Percentiles rank a stretch among this genome's conserved stretches.
phyloP scores from a whole-genome alignment of 352 stramenopile genomes.

The Pythium guiyangense region DNA sequence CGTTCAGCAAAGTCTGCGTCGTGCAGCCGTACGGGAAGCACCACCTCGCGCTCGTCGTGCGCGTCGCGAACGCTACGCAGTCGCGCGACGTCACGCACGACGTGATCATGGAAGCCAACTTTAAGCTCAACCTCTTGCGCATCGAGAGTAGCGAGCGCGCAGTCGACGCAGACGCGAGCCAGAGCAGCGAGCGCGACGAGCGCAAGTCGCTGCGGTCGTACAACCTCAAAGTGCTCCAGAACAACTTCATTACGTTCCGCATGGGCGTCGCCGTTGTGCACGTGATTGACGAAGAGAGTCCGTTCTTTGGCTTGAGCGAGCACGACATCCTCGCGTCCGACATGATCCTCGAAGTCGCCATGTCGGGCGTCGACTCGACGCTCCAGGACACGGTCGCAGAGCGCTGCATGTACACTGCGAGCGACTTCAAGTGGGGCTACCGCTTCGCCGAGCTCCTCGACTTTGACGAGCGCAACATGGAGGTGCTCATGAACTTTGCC shows the following conservation, averaged over 20 bases:
- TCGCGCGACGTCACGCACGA: constrained; percentile 78
- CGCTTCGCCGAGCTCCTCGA: constrained; percentile 70
- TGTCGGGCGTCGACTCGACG: constrained; percentile 81
- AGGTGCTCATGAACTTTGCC: constrained; percentile 79
- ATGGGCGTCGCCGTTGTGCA: constrained; percentile 81
- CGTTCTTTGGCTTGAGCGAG: constrained; percentile 57
- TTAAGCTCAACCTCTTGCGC: constrained; percentile 75
- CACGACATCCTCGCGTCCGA: constrained; percentile 52
- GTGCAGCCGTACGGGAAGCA: constrained; percentile 73
- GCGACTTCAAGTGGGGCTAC: constrained; percentile 63
- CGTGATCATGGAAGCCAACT: constrained; percentile 80
- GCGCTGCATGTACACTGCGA: constrained; percentile 68
- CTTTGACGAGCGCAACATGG: constrained; percentile 57
- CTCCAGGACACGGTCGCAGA: constrained; percentile 79
- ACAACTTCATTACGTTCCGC: constrained; percentile 85
- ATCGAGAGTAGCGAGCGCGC: constrained; percentile 57
- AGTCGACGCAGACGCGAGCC: constrained; percentile 2
- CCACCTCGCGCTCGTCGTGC: constrained; percentile 69
- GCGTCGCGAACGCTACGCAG: constrained; percentile 75
- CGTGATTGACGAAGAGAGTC: constrained; percentile 66
- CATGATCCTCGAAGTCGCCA: constrained; percentile 73
- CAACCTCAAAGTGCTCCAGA: constrained; percentile 72
- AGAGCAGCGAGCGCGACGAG: constrained; percentile 1
- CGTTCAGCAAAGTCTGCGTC: constrained; percentile 75
- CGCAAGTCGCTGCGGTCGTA: constrained; percentile 62